Evolutionary conservation across 1,284 basidiomycete species (phyloP).

Genomic region (Irpex sp.): DNA sequence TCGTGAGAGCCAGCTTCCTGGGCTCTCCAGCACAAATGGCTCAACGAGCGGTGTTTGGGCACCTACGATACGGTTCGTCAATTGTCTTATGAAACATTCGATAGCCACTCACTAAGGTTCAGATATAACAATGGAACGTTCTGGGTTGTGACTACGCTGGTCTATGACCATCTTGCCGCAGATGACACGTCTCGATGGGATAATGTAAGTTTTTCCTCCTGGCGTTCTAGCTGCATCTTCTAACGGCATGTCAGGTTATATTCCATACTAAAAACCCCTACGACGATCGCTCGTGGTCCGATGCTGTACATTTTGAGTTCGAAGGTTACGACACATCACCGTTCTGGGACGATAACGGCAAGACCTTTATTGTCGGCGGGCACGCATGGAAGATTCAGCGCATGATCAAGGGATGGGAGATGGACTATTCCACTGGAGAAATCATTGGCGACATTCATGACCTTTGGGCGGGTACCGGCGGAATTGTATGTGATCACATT

Average conservation of each 20-base stretch:
- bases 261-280: conserved; percentile 27
- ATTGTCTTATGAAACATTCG: too few species aligned
- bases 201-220: conserved; percentile 2
- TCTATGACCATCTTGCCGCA: conserved; percentile 1
- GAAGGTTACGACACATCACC: conserved; percentile 34
- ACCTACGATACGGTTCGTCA: conserved; percentile 5
- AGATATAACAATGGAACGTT: conserved; percentile 5
- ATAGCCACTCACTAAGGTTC: not conserved
- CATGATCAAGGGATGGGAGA: conserved; percentile 5
- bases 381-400: conserved; percentile 29
- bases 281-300: conserved; percentile 27
- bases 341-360: conserved; percentile 35
- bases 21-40: not conserved
- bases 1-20: conserved; percentile 7
- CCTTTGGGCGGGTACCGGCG: conserved; percentile 36
- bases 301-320: conserved; percentile 32
- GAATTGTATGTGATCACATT: conserved; percentile 17
- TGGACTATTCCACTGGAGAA: conserved; percentile 26
- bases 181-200: conserved; percentile 8
- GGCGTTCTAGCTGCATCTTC: not conserved
- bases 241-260: conserved; percentile 25
- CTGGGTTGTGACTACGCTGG: conserved; percentile 10
- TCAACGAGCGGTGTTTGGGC: conserved; percentile 12
- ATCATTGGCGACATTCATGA: conserved; percentile 23
- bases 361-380: conserved; percentile 30